phyloP scores from a whole-genome alignment of 208 protist species.

The Trypanosoma platydactyli region DNA sequence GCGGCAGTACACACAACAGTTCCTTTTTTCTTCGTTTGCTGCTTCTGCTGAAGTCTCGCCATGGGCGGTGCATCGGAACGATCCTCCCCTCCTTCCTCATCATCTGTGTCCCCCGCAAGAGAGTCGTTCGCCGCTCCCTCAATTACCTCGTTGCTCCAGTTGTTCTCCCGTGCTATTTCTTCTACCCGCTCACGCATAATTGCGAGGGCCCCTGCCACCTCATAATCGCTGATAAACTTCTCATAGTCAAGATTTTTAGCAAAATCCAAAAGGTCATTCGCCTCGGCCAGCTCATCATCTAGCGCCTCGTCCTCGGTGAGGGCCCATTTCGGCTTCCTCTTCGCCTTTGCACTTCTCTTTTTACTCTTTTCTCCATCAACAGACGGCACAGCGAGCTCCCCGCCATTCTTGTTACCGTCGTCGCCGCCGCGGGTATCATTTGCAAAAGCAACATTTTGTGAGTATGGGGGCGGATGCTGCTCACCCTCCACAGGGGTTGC shows the following conservation, averaged over 20 bases:
- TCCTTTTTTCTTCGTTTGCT: too few relatives aligned
- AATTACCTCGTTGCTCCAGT: slow-evolving; percentile 74
- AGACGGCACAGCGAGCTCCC: background rate
- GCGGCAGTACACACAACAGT: slow-evolving; percentile 7
- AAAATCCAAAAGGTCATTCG: slow-evolving; percentile 82
- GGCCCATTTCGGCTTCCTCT: slow-evolving; percentile 89
- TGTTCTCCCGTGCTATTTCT: slow-evolving; percentile 74
- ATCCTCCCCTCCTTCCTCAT: slow-evolving; percentile 15
- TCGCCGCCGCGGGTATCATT: too few relatives aligned
- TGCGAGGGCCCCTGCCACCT: slow-evolving; percentile 82
- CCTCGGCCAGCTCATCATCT: slow-evolving; percentile 69
- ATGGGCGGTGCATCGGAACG: too few relatives aligned
- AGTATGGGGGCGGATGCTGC: background rate
- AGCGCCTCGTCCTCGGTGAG: slow-evolving; percentile 91
- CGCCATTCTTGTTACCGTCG: background rate
- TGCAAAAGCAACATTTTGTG: background rate
- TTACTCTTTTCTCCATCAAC: slow-evolving; percentile 30
- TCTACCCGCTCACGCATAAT: slow-evolving; percentile 91
- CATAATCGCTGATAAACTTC: slow-evolving; percentile 88
- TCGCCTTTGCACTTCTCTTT: slow-evolving; percentile 24
- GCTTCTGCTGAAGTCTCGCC: too few relatives aligned
- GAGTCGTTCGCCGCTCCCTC: slow-evolving; percentile 36
- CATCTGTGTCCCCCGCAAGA: slow-evolving; percentile 42
- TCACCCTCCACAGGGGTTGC: background rate
- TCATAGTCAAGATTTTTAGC: slow-evolving; percentile 88